These are phyloP conservation scores for Mycena rebaudengoi DNA, from an alignment of 768 basidiomycete species.

Conservation along the genomic window DNA sequence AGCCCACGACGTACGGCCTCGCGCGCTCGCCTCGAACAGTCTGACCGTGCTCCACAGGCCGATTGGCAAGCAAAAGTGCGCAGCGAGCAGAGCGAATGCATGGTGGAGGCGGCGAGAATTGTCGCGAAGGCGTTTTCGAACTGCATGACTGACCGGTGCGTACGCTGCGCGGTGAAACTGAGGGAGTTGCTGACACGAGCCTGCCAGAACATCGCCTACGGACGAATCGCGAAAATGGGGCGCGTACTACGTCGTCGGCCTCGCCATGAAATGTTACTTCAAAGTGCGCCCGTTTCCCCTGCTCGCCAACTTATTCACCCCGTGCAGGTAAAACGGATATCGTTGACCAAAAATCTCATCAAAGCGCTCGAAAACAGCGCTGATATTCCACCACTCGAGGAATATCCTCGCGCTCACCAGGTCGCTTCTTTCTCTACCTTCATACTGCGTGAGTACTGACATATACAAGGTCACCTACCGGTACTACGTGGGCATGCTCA, in stretches of 20 bases:
- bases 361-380: slow-evolving; percentile 86
- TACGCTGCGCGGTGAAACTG: not conserved
- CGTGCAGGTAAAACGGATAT: slow-evolving; percentile 85
- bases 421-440: slow-evolving; percentile 48
- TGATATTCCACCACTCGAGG: slow-evolving; percentile 80
- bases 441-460: slow-evolving; percentile 22
- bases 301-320: not conserved
- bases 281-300: slow-evolving; percentile 40
- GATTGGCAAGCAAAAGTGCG: slow-evolving; percentile 68
- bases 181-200: slow-evolving; percentile 1
- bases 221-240: slow-evolving; percentile 88
- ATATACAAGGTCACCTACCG: slow-evolving; percentile 79
- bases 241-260: slow-evolving; percentile 89
- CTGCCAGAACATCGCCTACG: slow-evolving; percentile 67
- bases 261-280: slow-evolving; percentile 95
- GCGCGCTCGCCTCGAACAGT: not conserved
- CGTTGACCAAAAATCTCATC: slow-evolving; percentile 90
- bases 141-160: slow-evolving; percentile 80
- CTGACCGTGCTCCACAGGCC: slow-evolving; percentile 49
- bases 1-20: slow-evolving; percentile 74
- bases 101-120: slow-evolving; percentile 88
- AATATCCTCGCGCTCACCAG: slow-evolving; percentile 88
- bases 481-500: slow-evolving; percentile 95
- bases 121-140: slow-evolving; percentile 91
- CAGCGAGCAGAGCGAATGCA: slow-evolving; percentile 65